Evolutionary conservation across 306 rosid genomes (phyloP), one percentile per base, ranked within the genome.

Genomic region (Echinosophora koreensis): DNA sequence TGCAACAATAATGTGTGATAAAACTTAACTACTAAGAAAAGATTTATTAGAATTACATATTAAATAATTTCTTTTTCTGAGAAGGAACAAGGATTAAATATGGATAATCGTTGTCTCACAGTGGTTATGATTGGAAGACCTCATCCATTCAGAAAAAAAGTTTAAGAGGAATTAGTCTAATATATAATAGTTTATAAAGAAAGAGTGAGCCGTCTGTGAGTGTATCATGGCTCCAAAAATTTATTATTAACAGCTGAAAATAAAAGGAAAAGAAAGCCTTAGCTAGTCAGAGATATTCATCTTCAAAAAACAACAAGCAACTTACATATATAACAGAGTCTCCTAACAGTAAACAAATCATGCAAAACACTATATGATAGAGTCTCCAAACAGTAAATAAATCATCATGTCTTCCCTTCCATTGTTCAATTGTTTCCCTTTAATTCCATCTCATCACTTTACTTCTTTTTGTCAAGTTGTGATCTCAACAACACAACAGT

Each of bases 301-400:
- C 78, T 74, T 47, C 44, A 66, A 69, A 66, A 34, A 9, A 77
- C 34, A 49, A 38, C 0, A 6, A 37, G 60, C 78, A 57, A 52
- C 76, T 47, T 64, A 37, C 15, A 38, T 66, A 73, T 13, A 47
- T 74, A 74, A 69, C 82, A 73, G 80, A 81, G 75, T 18, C 63
- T 64, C 64, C 57, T 56, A 56, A 44, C 41, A 68, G 38, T 28
- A 62, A 78, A 17, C 1, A 22, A 22, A 22, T 22, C 22, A 22
- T 22, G 22, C 22, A 22, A 22, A 22, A 22, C 1, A 22, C 22
- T 22, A 22, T 22, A 22, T 1, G 22, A 1, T 1, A 22, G 22
- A 22, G 22, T 22, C 22, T 22, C 1, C 1, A 22, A 22, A 22
- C 22, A 22, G 22, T 22, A 22, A 22, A 22, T 68, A 35, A 78